Evolutionary conservation across 257 asterid species (phyloP), one percentile per base, ranked within the genome.

Genomic region (Parsonsia alboflavescens): DNA sequence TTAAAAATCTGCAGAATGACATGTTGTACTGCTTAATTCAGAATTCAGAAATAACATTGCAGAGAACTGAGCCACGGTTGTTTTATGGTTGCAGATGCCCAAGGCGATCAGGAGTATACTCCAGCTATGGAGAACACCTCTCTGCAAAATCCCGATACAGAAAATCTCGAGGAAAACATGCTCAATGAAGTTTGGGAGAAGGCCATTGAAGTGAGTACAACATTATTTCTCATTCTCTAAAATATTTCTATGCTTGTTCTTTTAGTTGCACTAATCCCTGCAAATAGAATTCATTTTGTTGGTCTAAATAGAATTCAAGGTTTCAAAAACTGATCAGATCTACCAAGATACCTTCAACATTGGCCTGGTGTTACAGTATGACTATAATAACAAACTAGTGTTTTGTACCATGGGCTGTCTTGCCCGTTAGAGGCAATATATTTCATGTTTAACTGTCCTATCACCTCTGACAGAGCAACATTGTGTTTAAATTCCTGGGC

Each of bases 401-500:
- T 15, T 45, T 45, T 9, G 6, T 68, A 13, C 13, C 26, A n/a
- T 58, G 11, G 2, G 50, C 17, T 19, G 49, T 64, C 17, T 26
- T 3, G 16, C 2, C 17, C 0, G 28, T 17, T 65, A 26, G 54
- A 44, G 30, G 76, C 16, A 59, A 73, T 0, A 16, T 10, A 64
- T 36, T 28, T 33, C 13, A 26, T 42, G 36, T 52, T 53, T 6
- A 12, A 46, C n/a, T 59, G 30, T 42, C 24, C 36, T 9, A 24
- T 54, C 7, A 16, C 16, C 21, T 3, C 10, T 48, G 24, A 63
- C 24, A 19, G 12, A 7, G 46, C 48, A 15, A 7, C 12, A 28
- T 36, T 65, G 70, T 65, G 70, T 36, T 8, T 21, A 24, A 58
- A 46, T 52, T 21, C 10, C 56, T 61, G 73, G 72, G 64, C 88